A percentile compares a stretch with the other conserved stretches of the same genome.
phyloP scores from a whole-genome alignment of 192 early-diverging fungal species.

The Backusella mclennaniae region DNA sequence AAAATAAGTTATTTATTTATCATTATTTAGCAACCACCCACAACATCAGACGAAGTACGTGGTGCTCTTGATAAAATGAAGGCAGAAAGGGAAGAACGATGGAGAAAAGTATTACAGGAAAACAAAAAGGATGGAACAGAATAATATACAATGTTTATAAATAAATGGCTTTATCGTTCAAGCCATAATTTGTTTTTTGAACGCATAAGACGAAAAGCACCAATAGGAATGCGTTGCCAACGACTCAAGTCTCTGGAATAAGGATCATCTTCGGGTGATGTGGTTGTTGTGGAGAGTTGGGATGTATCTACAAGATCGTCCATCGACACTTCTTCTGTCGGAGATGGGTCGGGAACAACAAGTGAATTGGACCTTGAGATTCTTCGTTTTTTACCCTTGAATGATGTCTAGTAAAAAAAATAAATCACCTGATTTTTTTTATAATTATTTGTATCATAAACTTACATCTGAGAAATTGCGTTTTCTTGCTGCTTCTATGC shows the following conservation, averaged over 20 bases:
- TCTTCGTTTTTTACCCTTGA: constrained; percentile 12
- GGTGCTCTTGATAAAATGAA: constrained; percentile 40
- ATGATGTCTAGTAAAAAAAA: background rate
- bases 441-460: background rate
- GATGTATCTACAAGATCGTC: constrained; percentile 54
- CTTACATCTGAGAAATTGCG: constrained; percentile 13
- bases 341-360: background rate
- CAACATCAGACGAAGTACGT: constrained; percentile 34
- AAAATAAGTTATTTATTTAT: too few relatives aligned
- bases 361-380: constrained; percentile 1
- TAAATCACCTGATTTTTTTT: background rate
- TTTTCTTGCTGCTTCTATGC: background rate
- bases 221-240: constrained; percentile 54
- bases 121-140: background rate
- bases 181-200: constrained; percentile 31
- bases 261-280: constrained; percentile 39
- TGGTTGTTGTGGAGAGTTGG: constrained; percentile 41
- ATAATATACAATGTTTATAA: background rate
- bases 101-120: constrained; percentile 24
- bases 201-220: constrained; percentile 43
- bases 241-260: constrained; percentile 43
- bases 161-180: constrained; percentile 11
- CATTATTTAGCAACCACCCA: constrained; percentile 36
- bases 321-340: constrained; percentile 32
- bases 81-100: constrained; percentile 35